Base-by-base conservation (phyloP, 805 yeast genomes). In the Zygosaccharomyces kombuchaensis region DNA sequence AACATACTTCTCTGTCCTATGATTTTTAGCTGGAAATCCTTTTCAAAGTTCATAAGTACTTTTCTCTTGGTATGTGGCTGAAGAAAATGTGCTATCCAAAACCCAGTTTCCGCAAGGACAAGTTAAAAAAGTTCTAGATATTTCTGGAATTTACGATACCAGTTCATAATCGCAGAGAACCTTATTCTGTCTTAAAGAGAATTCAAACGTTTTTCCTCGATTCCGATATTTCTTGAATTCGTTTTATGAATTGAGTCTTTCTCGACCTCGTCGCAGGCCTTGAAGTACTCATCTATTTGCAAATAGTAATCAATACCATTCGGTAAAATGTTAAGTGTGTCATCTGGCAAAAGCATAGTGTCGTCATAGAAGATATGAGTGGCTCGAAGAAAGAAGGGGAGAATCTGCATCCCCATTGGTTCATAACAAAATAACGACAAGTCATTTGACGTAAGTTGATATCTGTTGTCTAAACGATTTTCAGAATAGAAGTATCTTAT, bases 281-380 rank as follows among this genome's bases (percentile, higher is more conserved):
- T 36, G 40, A 46, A 46, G 25, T 36, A 49, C 12, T 46, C 44
- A 22, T 45, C 50, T 14, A 49, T 34, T 26, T 50, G 50, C 14
- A 50, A 14, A 42, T 43, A 46, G 42, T 50, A 46, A 14, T 49
- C 47, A 26, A 46, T 35, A 23, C 45, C n/a, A n/a, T n/a, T n/a
- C n/a, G n/a, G n/a, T n/a, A n/a, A n/a, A n/a, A n/a, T n/a, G n/a
- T n/a, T n/a, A n/a, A n/a, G n/a, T 45, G 37, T 38, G 30, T 37
- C 52, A 46, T 43, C 46, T 31, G 46, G 50, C 19, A 43, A 35
- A 25, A 46, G 48, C 48, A 46, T 40, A 13, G 46, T 43, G 34
- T 46, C 30, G 21, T 49, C 53, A 23, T 46, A 31, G 26, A 49
- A 49, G 23, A 46, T 36, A 21, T 44, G 44, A 39, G 53, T 40